A percentile compares a stretch with the other conserved stretches of the same genome.
Evolutionary conservation across 108 stramenopile species (phyloP).

Genomic region (Nitzschia palea): DNA sequence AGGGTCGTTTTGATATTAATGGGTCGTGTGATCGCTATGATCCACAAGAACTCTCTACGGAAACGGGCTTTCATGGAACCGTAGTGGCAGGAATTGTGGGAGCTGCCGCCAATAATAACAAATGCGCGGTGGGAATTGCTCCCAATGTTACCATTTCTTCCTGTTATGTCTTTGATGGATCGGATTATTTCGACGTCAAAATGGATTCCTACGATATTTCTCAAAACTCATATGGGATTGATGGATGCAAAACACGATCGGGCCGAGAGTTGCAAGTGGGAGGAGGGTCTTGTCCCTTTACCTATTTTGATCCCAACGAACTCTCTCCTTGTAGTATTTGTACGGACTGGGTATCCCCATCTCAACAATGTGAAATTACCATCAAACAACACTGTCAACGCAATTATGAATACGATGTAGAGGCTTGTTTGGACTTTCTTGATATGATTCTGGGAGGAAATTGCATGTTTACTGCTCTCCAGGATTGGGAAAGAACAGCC

Average conservation of each 20-base stretch:
- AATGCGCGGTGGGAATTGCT: conserved; percentile 29
- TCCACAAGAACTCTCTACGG: background rate
- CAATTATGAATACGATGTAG: conserved; percentile 19
- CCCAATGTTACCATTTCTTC: conserved; percentile 17
- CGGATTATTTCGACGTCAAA: conserved; percentile 3
- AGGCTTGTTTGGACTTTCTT: conserved; percentile 36
- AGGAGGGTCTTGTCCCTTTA: conserved; percentile 6
- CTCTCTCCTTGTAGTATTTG: background rate
- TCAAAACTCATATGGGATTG: conserved; percentile 31
- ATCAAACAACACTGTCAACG: conserved; percentile 24
- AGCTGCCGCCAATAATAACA: conserved; percentile 18
- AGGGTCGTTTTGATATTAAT: conserved; percentile 24
- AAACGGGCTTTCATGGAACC: conserved; percentile 12
- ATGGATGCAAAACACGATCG: background rate
- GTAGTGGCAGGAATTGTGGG: conserved; percentile 13
- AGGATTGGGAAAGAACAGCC: background rate
- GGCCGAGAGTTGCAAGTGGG: background rate
- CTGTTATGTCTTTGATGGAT: conserved; percentile 15
- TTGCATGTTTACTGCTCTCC: conserved; percentile 24
- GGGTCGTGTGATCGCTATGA: conserved; percentile 26
- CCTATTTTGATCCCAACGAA: background rate
- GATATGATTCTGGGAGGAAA: conserved; percentile 23
- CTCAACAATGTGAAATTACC: conserved; percentile 6
- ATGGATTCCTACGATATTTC: conserved; percentile 37
- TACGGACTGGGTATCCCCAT: background rate